Percentiles rank a stretch among this genome's conserved stretches.
Evolutionary conservation across 1,284 basidiomycete species (phyloP).

Genomic region (Phellopilus nigrolimitatus): DNA sequence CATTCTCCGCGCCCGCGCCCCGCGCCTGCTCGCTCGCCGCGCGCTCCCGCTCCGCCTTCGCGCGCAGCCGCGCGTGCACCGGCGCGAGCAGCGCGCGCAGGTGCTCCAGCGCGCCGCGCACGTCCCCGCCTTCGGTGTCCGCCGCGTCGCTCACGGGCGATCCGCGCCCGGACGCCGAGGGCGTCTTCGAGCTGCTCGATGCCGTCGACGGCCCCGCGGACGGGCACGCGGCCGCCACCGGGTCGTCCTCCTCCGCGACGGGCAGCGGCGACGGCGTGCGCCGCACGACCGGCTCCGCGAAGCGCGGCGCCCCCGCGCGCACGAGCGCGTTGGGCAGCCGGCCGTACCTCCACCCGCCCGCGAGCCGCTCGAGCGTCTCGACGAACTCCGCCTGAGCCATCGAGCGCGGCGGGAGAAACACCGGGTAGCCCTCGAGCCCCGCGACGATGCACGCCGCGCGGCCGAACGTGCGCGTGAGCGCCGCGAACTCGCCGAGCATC

Average conservation of each 20-base stretch:
- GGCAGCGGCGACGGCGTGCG: constrained; percentile 13
- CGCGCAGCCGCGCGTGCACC: constrained; percentile 52
- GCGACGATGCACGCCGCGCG: constrained; percentile 64
- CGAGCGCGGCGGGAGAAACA: constrained; percentile 77
- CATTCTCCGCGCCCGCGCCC: constrained; percentile 42
- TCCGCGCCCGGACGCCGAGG: constrained; percentile 10
- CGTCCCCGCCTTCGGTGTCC: constrained; percentile 29
- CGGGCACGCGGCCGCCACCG: constrained; percentile 1
- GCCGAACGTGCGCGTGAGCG: constrained; percentile 55
- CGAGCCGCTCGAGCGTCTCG: constrained; percentile 72
- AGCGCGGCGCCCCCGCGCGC: no score
- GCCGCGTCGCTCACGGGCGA: constrained; percentile 12
- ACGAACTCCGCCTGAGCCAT: constrained; percentile 83
- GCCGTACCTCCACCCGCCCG: constrained; percentile 51
- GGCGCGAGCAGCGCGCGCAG: constrained; percentile 66
- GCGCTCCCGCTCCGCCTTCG: constrained; percentile 45
- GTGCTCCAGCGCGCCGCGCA: constrained; percentile 52
- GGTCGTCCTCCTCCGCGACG: constrained; percentile 15
- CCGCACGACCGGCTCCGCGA: constrained; percentile 9
- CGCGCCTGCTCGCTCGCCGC: constrained; percentile 39
- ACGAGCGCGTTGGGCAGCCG: constrained; percentile 12
- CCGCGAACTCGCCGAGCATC: constrained; percentile 66
- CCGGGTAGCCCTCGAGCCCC: constrained; percentile 76
- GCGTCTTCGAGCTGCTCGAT: constrained; percentile 4
- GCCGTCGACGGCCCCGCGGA: constrained; percentile 17